Evolutionary conservation across 2,329 filamentous ascomycete species (phyloP), one percentile per base, ranked within the genome.

Genomic region (Hypoxylon sp.): DNA sequence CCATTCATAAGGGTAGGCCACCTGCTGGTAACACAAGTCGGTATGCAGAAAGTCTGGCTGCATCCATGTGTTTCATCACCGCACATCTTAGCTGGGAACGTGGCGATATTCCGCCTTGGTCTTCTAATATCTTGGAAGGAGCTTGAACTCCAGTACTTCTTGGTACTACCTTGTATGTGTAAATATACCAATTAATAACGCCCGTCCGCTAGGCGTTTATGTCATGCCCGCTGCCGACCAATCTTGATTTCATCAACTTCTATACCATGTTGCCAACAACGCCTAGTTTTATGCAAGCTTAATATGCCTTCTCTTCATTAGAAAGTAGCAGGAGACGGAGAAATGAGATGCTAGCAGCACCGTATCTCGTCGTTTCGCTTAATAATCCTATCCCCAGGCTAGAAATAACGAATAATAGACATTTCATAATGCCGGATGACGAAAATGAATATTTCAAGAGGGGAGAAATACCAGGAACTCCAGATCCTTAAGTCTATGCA

Each of bases 401-500:
- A 48, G 40, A 27, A 51, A 44, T 37, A 55, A 51, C 13, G 17
- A 30, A 44, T 35, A 32, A 50, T 43, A 41, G 51, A 46, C 42
- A 62, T 46, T 51, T 40, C 40, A 48, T 42, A 37, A 56, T 56
- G 50, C 55, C 19, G 34, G 26, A 40, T 35, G 51, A 53, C 54
- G 27, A 31, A 51, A 51, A 51, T 38, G 37, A 48, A 50, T 54
- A 55, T 57, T 49, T 59, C 59, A 43, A 55, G 31, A 48, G 56
- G n/a, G n/a, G n/a, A n/a, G 44, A 46, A 47, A 57, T 57, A 58
- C 62, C 58, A 50, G 51, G 34, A 67, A 69, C 67, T 66, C 67
- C 67, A 51, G 61, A 55, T 25, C 60, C 50, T 63, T 60, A 63
- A 57, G 44, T 69, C 67, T 69, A 69, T 69, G 67, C 60, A 63